Conservation (phyloP, 2,329 filamentous ascomycete species). For the Fonsecaea erecta region DNA sequence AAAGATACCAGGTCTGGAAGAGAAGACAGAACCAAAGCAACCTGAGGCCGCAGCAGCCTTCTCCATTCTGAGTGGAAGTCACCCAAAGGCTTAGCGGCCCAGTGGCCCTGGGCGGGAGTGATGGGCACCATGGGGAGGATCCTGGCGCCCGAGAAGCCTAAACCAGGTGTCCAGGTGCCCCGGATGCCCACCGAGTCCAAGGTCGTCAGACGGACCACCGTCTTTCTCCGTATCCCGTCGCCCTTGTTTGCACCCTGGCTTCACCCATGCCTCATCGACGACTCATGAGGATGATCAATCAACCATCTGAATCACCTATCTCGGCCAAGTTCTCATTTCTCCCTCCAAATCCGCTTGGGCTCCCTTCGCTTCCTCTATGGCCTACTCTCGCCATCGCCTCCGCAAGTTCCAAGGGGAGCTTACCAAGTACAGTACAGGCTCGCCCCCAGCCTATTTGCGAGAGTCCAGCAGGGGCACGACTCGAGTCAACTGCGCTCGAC, state of each 20-base stretch:
- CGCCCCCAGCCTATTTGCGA: not conserved
- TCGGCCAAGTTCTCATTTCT: not conserved
- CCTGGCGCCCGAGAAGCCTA: not conserved
- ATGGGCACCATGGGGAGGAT: not conserved
- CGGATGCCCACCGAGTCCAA: not conserved
- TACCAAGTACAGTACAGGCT: conserved; percentile 1
- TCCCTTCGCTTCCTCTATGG: not conserved
- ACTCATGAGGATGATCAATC: not conserved
- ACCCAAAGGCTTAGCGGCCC: not conserved
- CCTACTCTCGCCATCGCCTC: not conserved
- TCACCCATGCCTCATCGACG: not conserved
- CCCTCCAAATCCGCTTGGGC: not conserved
- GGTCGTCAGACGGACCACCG: not conserved
- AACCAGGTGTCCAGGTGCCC: not conserved
- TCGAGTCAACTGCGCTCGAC: conserved; percentile 2
- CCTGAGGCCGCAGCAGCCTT: not conserved
- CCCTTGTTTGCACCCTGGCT: not conserved
- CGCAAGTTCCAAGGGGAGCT: not conserved
- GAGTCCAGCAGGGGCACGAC: not conserved
- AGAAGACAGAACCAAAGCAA: not conserved
- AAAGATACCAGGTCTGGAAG: not conserved
- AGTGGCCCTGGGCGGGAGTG: not conserved
- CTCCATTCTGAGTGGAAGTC: not conserved
- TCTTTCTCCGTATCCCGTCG: not conserved
- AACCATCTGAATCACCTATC: not conserved